Base-by-base conservation (phyloP, 768 basidiomycete species). In the Boletales sp. region DNA sequence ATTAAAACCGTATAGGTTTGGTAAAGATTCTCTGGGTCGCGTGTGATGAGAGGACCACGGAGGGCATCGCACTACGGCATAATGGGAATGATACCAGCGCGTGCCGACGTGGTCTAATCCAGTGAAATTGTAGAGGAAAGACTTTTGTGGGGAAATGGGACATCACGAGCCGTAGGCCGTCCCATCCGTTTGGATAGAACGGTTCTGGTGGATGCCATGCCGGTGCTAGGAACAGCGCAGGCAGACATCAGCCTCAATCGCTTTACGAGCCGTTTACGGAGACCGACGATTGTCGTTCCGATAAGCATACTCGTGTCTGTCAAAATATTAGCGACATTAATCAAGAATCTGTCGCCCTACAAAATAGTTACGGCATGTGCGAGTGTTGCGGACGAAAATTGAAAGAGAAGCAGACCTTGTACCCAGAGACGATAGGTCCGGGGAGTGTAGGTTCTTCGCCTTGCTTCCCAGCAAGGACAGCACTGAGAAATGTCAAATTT, bases 21-120 rank as follows among this genome's bases (percentile, higher is more conserved):
- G 40, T 53, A 58, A 5, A 57, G 61, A 50, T 65, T 61, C 12
- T 62, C 42, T 13, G 62, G 68, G 49, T 75, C 74, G 39, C 74
- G 74, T 21, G 78, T 61, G 9, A 79, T 71, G 35, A 78, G 34
- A 12, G 73, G 62, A 1, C 77, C 77, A 34, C 79, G 59, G 9
- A 80, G 66, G 2, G 78, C 78, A 50, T 81, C 78, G 37, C 55
- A 60, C 21, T 36, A 51, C 44, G 2, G 45, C 51, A 31, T 51
- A 58, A 41, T 61, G 60, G 15, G 60, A 62, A 46, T 65, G 62
- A 39, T 58, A 61, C 74, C 73, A 76, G 41, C 64, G 75, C 2
- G 72, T 74, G 8, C 75, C 75, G 2, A 66, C 59, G 44, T 73
- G 70, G 35, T 64, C 40, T 0, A 49, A 31, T 17, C 48, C 56